Conservation (phyloP, 305 asterid species). For the Fraxinus sp. region DNA sequence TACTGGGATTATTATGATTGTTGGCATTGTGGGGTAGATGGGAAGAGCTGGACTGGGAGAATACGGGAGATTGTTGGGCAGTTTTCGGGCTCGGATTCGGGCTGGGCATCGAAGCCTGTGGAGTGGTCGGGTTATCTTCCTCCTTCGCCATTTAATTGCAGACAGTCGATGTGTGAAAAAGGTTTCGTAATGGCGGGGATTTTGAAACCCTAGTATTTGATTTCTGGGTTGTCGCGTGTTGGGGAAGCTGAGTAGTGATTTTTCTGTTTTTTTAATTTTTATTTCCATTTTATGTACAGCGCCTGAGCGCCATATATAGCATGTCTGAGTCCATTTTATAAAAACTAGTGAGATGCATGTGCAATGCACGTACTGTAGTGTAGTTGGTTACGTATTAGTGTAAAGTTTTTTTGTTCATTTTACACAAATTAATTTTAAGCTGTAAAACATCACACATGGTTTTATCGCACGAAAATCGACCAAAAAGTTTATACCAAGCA, state of each 20-base stretch:
- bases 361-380: too few relatives aligned
- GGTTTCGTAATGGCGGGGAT: constrained; percentile 52
- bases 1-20: constrained; percentile 17
- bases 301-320: too few relatives aligned
- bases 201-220: constrained; percentile 50
- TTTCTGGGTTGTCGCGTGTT: constrained; percentile 26
- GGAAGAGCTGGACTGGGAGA: constrained; percentile 38
- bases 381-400: too few relatives aligned
- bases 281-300: too few relatives aligned
- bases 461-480: too few relatives aligned
- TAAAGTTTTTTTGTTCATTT: background rate
- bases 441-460: too few relatives aligned
- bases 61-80: constrained; percentile 34
- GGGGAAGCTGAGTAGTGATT: constrained; percentile 27
- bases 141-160: constrained; percentile 44
- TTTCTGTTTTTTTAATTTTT: background rate
- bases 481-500: too few relatives aligned
- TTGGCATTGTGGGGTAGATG: constrained; percentile 31
- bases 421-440: too few relatives aligned
- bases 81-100: constrained; percentile 37
- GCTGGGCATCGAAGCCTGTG: constrained; percentile 42
- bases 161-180: constrained; percentile 22
- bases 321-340: background rate
- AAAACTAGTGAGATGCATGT: too few relatives aligned
- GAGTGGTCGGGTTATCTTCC: constrained; percentile 43